phyloP scores from a whole-genome alignment of 2,329 filamentous ascomycete species.

The Trichoderma endophyticum region DNA sequence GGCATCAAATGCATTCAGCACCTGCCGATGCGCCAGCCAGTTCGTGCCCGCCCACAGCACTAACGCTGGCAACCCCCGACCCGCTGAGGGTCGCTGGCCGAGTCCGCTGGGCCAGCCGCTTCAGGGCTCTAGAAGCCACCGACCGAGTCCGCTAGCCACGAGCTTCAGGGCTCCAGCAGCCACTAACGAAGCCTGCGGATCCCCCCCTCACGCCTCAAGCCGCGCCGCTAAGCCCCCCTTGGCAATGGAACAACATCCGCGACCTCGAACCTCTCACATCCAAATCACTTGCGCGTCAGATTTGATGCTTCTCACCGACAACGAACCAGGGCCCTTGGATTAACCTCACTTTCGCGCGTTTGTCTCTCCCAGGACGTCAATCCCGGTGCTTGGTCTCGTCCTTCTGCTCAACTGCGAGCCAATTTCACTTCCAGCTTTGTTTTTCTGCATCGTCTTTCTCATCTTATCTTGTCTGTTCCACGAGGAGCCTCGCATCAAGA shows the following conservation, averaged over 20 bases:
- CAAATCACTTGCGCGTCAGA: conserved; percentile 13
- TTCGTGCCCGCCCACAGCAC: conserved; percentile 1
- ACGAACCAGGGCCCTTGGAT: conserved; percentile 11
- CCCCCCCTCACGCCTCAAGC: background rate
- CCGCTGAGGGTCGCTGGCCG: conserved; percentile 16
- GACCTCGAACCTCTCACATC: background rate
- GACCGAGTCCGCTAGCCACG: background rate
- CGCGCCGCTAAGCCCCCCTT: conserved; percentile 1
- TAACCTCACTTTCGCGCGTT: conserved; percentile 4
- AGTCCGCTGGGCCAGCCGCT: conserved; percentile 9
- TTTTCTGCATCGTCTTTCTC: background rate
- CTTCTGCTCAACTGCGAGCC: background rate
- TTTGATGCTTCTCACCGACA: conserved; percentile 16
- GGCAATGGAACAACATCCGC: conserved; percentile 8
- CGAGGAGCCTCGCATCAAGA: background rate
- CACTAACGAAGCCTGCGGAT: background rate
- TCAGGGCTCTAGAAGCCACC: background rate
- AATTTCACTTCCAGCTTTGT: background rate
- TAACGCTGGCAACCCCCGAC: background rate
- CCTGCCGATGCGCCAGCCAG: conserved; percentile 11
- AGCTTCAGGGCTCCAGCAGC: background rate
- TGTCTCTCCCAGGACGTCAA: background rate
- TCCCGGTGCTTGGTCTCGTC: background rate
- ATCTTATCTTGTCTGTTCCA: background rate
- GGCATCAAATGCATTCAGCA: background rate